Conservation (phyloP, 805 yeast genomes). For the Saccharomycopsis sp. region DNA sequence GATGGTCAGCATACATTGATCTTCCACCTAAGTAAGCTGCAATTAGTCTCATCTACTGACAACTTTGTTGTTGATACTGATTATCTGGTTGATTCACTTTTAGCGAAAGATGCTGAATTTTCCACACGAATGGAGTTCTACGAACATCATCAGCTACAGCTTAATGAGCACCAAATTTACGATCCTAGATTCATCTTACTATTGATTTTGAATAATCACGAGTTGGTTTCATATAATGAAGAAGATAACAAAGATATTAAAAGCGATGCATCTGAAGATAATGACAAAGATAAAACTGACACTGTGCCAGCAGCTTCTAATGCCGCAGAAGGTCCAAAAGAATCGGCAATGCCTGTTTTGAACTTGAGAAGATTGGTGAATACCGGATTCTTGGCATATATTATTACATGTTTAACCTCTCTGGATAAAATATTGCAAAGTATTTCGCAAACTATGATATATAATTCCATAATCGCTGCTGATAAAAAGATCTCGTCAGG, state of each 20-base stretch:
- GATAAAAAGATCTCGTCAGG: slow-evolving; percentile 30
- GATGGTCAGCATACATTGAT: slow-evolving; percentile 28
- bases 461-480: slow-evolving; percentile 38
- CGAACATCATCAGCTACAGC: neutral
- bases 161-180: slow-evolving; percentile 33
- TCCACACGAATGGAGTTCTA: neutral
- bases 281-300: neutral
- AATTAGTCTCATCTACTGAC: slow-evolving; percentile 43
- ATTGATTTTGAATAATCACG: slow-evolving; percentile 56
- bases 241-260: slow-evolving; percentile 26
- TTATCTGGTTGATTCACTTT: neutral
- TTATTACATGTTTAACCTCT: slow-evolving; percentile 42
- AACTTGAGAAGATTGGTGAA: slow-evolving; percentile 54
- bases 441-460: slow-evolving; percentile 40
- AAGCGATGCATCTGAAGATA: slow-evolving; percentile 2
- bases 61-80: slow-evolving; percentile 26
- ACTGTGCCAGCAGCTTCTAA: neutral
- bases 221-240: slow-evolving; percentile 39
- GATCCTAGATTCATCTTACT: slow-evolving; percentile 69
- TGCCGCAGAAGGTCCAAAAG: neutral
- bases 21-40: slow-evolving; percentile 32
- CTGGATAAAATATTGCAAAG: slow-evolving; percentile 25
- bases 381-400: slow-evolving; percentile 45
- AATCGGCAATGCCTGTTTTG: slow-evolving; percentile 25
- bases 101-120: neutral